A percentile compares a stretch with the other conserved stretches of the same genome.
Conservation (phyloP, 768 basidiomycete species). For the Amanita fuliginea region DNA sequence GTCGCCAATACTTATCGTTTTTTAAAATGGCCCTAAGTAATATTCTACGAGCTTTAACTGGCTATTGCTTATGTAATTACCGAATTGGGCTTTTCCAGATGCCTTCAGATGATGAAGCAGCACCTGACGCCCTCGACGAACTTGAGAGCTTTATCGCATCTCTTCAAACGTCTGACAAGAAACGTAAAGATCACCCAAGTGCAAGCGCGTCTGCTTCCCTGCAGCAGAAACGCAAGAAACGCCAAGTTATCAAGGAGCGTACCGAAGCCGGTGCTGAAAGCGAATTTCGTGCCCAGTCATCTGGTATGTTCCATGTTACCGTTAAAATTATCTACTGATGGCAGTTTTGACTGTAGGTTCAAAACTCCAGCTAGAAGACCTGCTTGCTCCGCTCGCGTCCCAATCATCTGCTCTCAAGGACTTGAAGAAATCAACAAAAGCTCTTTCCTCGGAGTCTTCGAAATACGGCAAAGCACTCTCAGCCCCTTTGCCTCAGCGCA, state of each 20-base stretch:
- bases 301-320: conserved; percentile 25
- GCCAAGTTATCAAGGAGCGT: conserved; percentile 55
- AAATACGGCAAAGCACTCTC: conserved; percentile 52
- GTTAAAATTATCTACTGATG: conserved; percentile 1
- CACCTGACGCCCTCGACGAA: conserved; percentile 51
- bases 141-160: conserved; percentile 64
- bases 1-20: no score
- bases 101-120: conserved; percentile 44
- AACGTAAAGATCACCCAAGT: conserved; percentile 56
- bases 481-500: conserved; percentile 77
- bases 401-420: conserved; percentile 53
- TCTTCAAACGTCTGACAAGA: conserved; percentile 50
- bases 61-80: no score
- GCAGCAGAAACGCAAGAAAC: conserved; percentile 30
- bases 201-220: conserved; percentile 13
- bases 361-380: conserved; percentile 60
- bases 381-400: conserved; percentile 61
- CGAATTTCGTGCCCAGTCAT: conserved; percentile 55
- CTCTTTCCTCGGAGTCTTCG: conserved; percentile 38
- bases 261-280: conserved; percentile 75
- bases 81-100: no score
- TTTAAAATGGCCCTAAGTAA: no score
- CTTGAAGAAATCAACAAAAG: conserved; percentile 62
- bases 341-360: conserved; percentile 21
- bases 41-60: no score